Base-by-base conservation (phyloP, 768 basidiomycete species). In the Mycena leptocephala region DNA sequence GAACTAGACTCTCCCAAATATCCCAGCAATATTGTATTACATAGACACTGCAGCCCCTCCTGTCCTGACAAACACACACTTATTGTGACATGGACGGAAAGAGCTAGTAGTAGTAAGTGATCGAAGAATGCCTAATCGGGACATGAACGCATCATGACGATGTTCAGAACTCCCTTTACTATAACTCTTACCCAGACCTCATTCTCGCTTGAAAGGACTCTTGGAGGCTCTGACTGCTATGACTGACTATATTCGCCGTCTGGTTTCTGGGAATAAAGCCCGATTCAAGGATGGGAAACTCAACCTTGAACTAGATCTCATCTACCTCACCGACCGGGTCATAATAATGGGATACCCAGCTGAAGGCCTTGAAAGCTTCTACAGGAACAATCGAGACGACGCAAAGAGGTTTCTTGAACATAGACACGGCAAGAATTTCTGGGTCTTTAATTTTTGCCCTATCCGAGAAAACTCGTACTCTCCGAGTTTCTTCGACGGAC, bases 401-500 rank as follows among this genome's bases (percentile, higher is more conserved):
- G 94, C 93, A 2, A 92, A 92, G 77, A 64, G 88, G 48, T 96
- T 97, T 82, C 88, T 97, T 7, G 92, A 95, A 32, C 86, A 91
- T 67, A 88, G 93, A 58, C 95, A 97, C 80, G 91, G 91, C 6
- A 89, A 92, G 79, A 92, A 95, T 80, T 97, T 92, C 82, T 95
- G 95, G 93, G 91, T 97, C 13, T 97, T 95, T 89, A 97, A 98
- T 83, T 92, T 97, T 74, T 97, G 96, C 78, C 96, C 96, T 0
- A 79, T 93, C 10, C 88, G 87, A 76, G 96, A 97, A 83, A 97
- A 97, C 81, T 89, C 92, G 8, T 98, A 98, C 83, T 90, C 92
- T 4, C 86, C 93, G 3, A 84, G 85, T 58, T 85, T 93, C 43
- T 97, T 97, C 81, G 89, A 90, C 16, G 92, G 93, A 10, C 87